Base-by-base conservation (phyloP, 805 yeast genomes). In the Vanderwaltozyma tropicalis region DNA sequence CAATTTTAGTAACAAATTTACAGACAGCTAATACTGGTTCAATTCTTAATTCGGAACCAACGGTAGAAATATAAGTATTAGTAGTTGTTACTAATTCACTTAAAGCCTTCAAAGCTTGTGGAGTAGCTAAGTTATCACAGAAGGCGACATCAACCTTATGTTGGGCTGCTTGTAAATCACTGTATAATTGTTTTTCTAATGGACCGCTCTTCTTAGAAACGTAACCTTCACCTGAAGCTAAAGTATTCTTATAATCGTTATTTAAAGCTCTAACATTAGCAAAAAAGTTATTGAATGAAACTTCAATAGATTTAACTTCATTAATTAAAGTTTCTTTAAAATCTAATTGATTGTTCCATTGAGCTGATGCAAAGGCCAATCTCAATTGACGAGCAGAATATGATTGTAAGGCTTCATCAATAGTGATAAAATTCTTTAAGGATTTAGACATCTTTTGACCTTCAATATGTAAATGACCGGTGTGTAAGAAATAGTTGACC, bases 381-480 rank as follows among this genome's bases (percentile, higher is more conserved):
- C 99, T 75, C 51, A 92, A 69, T 60, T 92, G 96, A 49, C 96
- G 76, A 1, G 92, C 62, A 2, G 82, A 60, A 53, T 76, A 85
- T 46, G 61, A 73, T 39, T 68, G 62, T 44, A 92, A 69, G 1
- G 97, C 96, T 56, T 89, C 94, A 45, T 81, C 83, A 49, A 92
- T 86, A 10, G 97, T 87, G 55, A 92, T 89, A 59, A 92, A 92
- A 64, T 92, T 92, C 62, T 92, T 92, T 55, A 92, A 69, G 31
- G 94, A 80, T 64, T 92, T 92, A 34, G 94, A 81, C 99, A 92
- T 92, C 57, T 92, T 92, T 64, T 87, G 96, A 16, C 99, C 99
- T 62, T 92, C 96, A 49, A 92, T 92, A 59, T 92, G 98, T 53
- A 92, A 71, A 63, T 92, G 99, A 29, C 99, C 99, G 30, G 94